A percentile compares a stretch with the other conserved stretches of the same genome.
Evolutionary conservation across 164 flowering plant genomes (phyloP).

Genomic region (Stephania yunnanensis): DNA sequence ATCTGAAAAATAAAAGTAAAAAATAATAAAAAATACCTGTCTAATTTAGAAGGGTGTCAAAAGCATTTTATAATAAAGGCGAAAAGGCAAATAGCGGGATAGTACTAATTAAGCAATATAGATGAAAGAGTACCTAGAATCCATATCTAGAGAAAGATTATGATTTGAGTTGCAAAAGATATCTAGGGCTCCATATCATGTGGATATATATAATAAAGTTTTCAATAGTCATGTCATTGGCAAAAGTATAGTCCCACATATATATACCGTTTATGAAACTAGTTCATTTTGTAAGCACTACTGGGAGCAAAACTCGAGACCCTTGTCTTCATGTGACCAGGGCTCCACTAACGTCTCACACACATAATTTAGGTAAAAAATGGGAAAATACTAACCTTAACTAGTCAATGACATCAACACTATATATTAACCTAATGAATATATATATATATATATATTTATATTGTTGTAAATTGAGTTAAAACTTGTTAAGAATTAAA

Average conservation of each 20-base stretch:
- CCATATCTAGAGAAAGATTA: conserved; percentile 21
- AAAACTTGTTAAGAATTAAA: too few relatives aligned
- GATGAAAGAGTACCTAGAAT: conserved; percentile 7
- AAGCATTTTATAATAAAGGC: conserved; percentile 1
- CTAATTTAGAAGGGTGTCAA: background rate
- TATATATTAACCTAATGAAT: too few relatives aligned
- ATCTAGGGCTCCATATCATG: conserved; percentile 17
- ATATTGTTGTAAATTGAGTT: too few relatives aligned
- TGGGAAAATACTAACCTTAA: too few relatives aligned
- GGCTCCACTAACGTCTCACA: conserved; percentile 11
- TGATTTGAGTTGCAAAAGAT: conserved; percentile 23
- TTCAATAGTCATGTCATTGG: conserved; percentile 18
- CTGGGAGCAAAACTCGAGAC: conserved; percentile 15
- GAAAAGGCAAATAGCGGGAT: background rate
- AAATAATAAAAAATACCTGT: too few relatives aligned
- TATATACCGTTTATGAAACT: background rate
- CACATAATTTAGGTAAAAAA: background rate
- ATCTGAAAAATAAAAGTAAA: too few relatives aligned
- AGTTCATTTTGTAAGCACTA: conserved; percentile 7
- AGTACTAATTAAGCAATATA: background rate
- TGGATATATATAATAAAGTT: conserved; percentile 17
- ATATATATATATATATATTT: too few relatives aligned
- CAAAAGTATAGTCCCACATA: conserved; percentile 18
- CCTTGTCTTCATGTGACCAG: conserved; percentile 12
- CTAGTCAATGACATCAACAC: too few relatives aligned